Percentiles rank a stretch among this genome's conserved stretches.
Conservation (phyloP, 192 early-diverging fungal species). For the Podila clonocystis region DNA sequence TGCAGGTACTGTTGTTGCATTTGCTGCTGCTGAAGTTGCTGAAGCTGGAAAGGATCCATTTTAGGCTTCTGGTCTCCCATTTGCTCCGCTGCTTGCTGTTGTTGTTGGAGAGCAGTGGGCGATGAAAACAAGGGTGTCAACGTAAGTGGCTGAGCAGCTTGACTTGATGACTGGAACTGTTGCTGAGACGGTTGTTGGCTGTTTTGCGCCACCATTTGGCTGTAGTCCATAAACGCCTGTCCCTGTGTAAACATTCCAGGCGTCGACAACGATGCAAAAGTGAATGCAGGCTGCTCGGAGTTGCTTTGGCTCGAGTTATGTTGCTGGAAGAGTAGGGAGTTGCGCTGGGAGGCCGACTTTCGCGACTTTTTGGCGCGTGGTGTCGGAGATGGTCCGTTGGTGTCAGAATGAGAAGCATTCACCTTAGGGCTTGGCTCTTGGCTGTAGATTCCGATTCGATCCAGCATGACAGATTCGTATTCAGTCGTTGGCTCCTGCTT, state of each 20-base stretch:
- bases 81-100: constrained; percentile 20
- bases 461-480: background rate
- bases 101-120: constrained; percentile 16
- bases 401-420: background rate
- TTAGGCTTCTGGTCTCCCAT: constrained; percentile 7
- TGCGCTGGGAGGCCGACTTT: constrained; percentile 9
- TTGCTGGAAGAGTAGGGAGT: constrained; percentile 13
- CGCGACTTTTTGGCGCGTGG: constrained; percentile 24
- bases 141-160: constrained; percentile 23
- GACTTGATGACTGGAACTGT: constrained; percentile 2
- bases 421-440: too few relatives aligned
- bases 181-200: constrained; percentile 7
- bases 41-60: constrained; percentile 10
- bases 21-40: constrained; percentile 14
- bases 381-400: background rate
- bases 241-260: constrained; percentile 47
- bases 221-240: constrained; percentile 36
- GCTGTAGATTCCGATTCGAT: too few relatives aligned
- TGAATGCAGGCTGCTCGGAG: constrained; percentile 7
- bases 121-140: constrained; percentile 44
- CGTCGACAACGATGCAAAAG: constrained; percentile 37
- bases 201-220: constrained; percentile 3
- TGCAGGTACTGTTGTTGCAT: constrained; percentile 26
- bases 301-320: background rate
- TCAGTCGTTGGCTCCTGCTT: constrained; percentile 22